Evolutionary conservation across 108 stramenopile species (phyloP).

Genomic region (Skeletonema grethae): DNA sequence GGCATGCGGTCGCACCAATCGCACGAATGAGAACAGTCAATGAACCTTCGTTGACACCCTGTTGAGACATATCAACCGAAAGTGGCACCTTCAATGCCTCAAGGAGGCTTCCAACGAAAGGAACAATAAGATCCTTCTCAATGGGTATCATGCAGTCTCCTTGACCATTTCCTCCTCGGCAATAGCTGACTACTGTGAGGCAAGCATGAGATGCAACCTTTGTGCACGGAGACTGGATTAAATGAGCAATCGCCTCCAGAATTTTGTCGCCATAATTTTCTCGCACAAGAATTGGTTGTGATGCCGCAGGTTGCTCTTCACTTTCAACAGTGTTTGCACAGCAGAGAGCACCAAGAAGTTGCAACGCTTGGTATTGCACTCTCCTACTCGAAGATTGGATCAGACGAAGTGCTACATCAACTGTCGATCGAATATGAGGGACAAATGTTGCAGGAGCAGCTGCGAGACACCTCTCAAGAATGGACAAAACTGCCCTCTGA

Average conservation of each 20-base stretch:
- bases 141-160: constrained; percentile 41
- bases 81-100: constrained; percentile 61
- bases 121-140: constrained; percentile 37
- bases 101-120: constrained; percentile 56
- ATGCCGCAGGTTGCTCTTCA: constrained; percentile 13
- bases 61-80: constrained; percentile 44
- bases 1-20: constrained; percentile 66
- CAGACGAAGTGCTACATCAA: constrained; percentile 52
- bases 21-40: constrained; percentile 62
- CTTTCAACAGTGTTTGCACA: constrained; percentile 38
- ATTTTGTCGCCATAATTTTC: constrained; percentile 36
- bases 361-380: constrained; percentile 71
- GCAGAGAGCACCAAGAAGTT: constrained; percentile 64
- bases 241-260: constrained; percentile 40
- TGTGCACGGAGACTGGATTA: constrained; percentile 42
- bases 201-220: constrained; percentile 74
- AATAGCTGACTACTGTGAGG: constrained; percentile 63
- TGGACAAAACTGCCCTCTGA: constrained; percentile 57
- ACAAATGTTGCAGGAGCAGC: constrained; percentile 67
- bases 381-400: constrained; percentile 39
- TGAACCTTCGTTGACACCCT: constrained; percentile 38
- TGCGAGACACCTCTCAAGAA: constrained; percentile 57
- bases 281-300: constrained; percentile 25
- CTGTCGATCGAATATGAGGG: constrained; percentile 54
- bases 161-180: constrained; percentile 49